Evolutionary conservation across 352 stramenopile genomes (phyloP), one percentile per base, ranked within the genome.

Genomic region (Thalassiosira livingstoniorum): DNA sequence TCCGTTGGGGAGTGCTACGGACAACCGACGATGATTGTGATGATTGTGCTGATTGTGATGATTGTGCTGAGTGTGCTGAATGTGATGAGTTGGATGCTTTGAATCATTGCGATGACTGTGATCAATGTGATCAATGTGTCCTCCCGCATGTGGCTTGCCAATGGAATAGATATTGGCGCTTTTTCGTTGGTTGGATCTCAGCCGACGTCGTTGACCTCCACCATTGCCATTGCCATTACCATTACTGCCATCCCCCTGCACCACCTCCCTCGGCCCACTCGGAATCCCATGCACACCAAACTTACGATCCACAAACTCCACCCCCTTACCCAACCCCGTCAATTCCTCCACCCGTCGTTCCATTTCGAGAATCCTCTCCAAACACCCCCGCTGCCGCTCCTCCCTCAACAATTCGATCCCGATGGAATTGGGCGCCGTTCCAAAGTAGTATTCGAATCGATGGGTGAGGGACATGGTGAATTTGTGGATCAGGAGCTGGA

Each of bases 391-490:
- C 70, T 80, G 63, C 18, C 51, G 80, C 0, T 78, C 63, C 11
- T 72, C 43, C 0, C 23, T 25, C 4, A 81, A 25, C 78, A 55
- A 85, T 21, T 70, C 45, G 4, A n/a, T 51, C 10, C 42, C 47
- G n/a, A n/a, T n/a, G 1, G 77, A 63, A 61, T 73, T 73, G 2
- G 21, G 2, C 32, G 54, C 73, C 11, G 37, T 32, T 45, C 63
- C 71, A n/a, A 85, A 85, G 58, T 77, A 85, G 58, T 75, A 83
- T 31, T 60, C 65, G 45, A 69, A 85, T 39, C 78, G 54, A 3
- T 61, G 60, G 25, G 64, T 39, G 65, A 85, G 58, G 57, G 78
- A 77, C 15, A 70, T 11, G 2, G 63, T 85, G 7, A 85, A 32
- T 1, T 27, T 42, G 37, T 25, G 31, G 2, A 87, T 69, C 80